A percentile compares a stretch with the other conserved stretches of the same genome.
Conservation (phyloP, 352 stramenopile species). For the Globisporangium nodosum region DNA sequence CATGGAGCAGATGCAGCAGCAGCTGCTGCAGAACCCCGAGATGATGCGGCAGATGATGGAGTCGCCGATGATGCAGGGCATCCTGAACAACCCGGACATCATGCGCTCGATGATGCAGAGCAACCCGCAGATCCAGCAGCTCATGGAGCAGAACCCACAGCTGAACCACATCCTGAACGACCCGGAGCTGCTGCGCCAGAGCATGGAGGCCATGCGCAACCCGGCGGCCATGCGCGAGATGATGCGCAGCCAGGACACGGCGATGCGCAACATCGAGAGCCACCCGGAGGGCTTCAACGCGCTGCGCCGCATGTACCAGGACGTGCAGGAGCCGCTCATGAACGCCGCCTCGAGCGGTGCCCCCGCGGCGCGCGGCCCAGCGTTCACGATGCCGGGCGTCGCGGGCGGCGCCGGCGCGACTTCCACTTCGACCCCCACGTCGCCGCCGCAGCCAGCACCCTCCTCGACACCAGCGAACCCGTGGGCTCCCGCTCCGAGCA, state of each 20-base stretch:
- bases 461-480: conserved; percentile 33
- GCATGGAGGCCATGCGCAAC: conserved; percentile 97
- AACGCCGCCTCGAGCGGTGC: conserved; percentile 74
- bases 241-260: conserved; percentile 97
- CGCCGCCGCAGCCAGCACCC: conserved; percentile 4
- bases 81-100: conserved; percentile 95
- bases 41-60: conserved; percentile 89
- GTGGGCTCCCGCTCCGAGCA: conserved; percentile 32
- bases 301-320: conserved; percentile 91
- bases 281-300: conserved; percentile 97
- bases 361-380: conserved; percentile 34
- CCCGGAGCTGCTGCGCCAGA: conserved; percentile 91
- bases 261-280: conserved; percentile 96
- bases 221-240: conserved; percentile 94
- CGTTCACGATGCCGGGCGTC: conserved; percentile 85
- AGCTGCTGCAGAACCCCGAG: conserved; percentile 85
- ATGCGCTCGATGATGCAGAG: conserved; percentile 94
- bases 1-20: conserved; percentile 81
- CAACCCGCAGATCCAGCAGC: conserved; percentile 94
- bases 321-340: conserved; percentile 95
- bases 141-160: conserved; percentile 95
- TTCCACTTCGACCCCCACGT: no score
- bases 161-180: conserved; percentile 95
- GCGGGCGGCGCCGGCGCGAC: conserved; percentile 27
- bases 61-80: conserved; percentile 87